Evolutionary conservation across 768 basidiomycete species (phyloP).

Genomic region (Panaeolus papilionaceus): DNA sequence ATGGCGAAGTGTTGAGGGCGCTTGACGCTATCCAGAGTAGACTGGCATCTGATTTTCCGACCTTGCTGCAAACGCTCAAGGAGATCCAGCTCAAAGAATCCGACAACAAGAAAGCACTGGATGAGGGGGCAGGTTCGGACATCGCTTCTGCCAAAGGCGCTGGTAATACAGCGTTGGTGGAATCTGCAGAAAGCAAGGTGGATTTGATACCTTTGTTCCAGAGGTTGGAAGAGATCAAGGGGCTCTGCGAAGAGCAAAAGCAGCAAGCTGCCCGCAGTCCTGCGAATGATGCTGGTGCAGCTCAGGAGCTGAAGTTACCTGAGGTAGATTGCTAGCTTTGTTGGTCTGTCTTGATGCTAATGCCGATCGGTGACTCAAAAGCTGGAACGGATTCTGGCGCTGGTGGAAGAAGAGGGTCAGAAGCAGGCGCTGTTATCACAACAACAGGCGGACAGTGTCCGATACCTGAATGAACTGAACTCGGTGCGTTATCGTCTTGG

Average conservation of each 20-base stretch:
- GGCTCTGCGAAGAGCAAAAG: conserved; percentile 18
- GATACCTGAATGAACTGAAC: conserved; percentile 83
- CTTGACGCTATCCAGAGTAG: conserved; percentile 46
- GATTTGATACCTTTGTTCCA: conserved; percentile 27
- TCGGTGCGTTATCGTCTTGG: conserved; percentile 44
- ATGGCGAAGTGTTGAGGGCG: conserved; percentile 27
- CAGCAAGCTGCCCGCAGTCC: background rate
- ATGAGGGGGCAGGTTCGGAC: background rate
- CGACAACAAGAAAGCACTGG: background rate
- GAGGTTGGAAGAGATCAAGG: conserved; percentile 30
- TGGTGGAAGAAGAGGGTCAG: conserved; percentile 54
- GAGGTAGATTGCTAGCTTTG: conserved; percentile 9
- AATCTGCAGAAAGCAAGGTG: background rate
- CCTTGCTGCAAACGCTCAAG: conserved; percentile 38
- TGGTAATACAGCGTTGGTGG: background rate
- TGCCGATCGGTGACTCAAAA: conserved; percentile 23
- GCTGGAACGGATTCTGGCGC: conserved; percentile 50
- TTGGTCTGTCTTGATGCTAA: background rate
- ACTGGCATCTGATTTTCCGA: conserved; percentile 44
- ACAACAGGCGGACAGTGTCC: conserved; percentile 76
- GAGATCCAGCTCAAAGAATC: conserved; percentile 20
- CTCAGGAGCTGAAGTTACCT: conserved; percentile 1
- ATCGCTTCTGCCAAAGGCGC: background rate
- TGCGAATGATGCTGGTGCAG: too few relatives aligned
- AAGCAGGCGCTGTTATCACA: conserved; percentile 57